Evolutionary conservation across 352 stramenopile species (phyloP).

Genomic region (Pythium graminicola): DNA sequence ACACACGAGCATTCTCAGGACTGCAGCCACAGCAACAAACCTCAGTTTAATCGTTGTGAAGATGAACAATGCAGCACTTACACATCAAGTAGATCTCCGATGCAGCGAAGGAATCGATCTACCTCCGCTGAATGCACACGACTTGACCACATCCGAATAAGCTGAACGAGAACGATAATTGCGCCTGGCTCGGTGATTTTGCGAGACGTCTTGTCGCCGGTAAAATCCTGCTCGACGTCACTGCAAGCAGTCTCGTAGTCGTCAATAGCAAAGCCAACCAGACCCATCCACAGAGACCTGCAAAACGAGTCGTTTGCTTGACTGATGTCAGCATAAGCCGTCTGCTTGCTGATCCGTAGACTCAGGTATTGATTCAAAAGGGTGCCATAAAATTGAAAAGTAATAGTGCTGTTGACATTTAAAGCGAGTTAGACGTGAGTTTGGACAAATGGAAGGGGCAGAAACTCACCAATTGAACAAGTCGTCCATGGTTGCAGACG

Average conservation of each 20-base stretch:
- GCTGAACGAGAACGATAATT: constrained; percentile 12
- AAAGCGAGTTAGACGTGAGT: not conserved
- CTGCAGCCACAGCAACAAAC: not conserved
- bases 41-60: not conserved
- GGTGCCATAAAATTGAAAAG: constrained; percentile 28
- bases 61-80: not conserved
- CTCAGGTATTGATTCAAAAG: constrained; percentile 20
- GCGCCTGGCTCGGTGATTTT: constrained; percentile 18
- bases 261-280: constrained; percentile 11
- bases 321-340: not conserved
- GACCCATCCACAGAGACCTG: not conserved
- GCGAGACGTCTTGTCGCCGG: not conserved
- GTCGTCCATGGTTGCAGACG: constrained; percentile 11
- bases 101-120: constrained; percentile 5
- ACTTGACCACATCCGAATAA: constrained; percentile 18
- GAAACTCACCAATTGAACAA: constrained; percentile 20
- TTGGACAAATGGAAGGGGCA: not conserved
- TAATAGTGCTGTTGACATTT: constrained; percentile 13
- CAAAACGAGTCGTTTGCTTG: not conserved
- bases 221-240: not conserved
- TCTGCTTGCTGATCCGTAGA: not conserved
- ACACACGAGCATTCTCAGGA: constrained; percentile 18
- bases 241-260: constrained; percentile 3
- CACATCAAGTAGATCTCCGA: constrained; percentile 4
- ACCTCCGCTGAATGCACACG: not conserved